Conservation (phyloP, 352 stramenopile genomes). For the Phytophthora ramorum region DNA sequence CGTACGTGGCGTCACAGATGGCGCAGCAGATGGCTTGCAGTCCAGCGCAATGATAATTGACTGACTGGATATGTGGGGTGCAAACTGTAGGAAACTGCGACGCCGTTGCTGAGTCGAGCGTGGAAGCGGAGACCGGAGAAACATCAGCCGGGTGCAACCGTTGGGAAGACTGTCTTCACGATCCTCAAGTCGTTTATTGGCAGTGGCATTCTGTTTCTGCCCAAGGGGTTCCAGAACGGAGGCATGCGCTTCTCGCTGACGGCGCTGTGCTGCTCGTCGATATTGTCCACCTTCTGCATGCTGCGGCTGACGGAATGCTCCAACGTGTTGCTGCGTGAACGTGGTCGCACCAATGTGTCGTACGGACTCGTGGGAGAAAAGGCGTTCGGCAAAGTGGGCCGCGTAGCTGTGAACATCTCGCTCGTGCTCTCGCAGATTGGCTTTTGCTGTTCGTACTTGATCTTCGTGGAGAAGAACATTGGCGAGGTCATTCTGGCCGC, state of each 20-base stretch:
- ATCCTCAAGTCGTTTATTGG: conserved; percentile 81
- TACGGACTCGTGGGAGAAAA: conserved; percentile 67
- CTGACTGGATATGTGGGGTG: conserved; percentile 9
- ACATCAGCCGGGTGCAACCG: conserved; percentile 39
- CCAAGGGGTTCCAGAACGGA: conserved; percentile 71
- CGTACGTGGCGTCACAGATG: conserved; percentile 34
- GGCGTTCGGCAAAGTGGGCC: conserved; percentile 55
- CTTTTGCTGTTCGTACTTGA: conserved; percentile 81
- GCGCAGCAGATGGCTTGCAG: conserved; percentile 11
- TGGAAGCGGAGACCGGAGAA: conserved; percentile 36
- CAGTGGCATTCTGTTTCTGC: conserved; percentile 73
- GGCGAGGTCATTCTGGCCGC: conserved; percentile 62
- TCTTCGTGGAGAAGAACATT: conserved; percentile 80
- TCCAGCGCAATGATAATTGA: not conserved
- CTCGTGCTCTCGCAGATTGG: conserved; percentile 74
- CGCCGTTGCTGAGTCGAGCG: conserved; percentile 44
- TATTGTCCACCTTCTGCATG: conserved; percentile 71
- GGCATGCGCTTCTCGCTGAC: conserved; percentile 74
- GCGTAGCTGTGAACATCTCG: conserved; percentile 68
- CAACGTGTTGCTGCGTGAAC: conserved; percentile 42
- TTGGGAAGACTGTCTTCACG: conserved; percentile 69
- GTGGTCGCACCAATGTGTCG: conserved; percentile 44
- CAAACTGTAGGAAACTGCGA: conserved; percentile 40
- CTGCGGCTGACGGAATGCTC: conserved; percentile 62
- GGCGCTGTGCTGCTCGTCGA: conserved; percentile 49